Base-by-base conservation (phyloP, 768 basidiomycete genomes). In the Boletellus sp. region DNA sequence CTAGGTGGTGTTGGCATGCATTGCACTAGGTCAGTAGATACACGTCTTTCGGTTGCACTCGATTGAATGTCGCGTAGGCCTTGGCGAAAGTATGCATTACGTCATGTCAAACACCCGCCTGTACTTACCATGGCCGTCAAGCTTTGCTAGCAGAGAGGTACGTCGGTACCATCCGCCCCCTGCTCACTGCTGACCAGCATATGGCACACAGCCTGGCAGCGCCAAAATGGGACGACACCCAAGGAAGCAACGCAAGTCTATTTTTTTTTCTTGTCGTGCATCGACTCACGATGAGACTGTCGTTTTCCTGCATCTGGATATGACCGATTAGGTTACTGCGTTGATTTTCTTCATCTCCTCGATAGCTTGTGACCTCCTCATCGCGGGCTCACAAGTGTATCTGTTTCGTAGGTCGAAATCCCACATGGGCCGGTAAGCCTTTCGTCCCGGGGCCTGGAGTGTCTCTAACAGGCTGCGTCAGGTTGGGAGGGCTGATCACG, bases 141-240 rank as follows among this genome's bases (percentile, higher is more conserved):
- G 69, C 60, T 23, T 67, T 70, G 62, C 50, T 67, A 44, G 54
- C 44, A 44, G 63, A 72, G 50, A 72, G 58, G 70, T 70, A 47
- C 46, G 54, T 58, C 4, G 17, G 10, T 9, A 23, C 0, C 28
- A 0, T 24, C 4, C 1, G 40, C 33, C 9, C 33, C 33, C 17
- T 53, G 6, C 13, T 15, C n/a, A 4, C 17, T 7, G 13, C 32
- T 52, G 20, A 63, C 34, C 7, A 12, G 36, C 12, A 28, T 19
- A 6, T 7, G n/a, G 2, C 16, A 0, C 19, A 11, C n/a, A 71
- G 69, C 19, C 44, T 66, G 26, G 53, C 51, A 48, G 61, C 57
- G n/a, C 69, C 69, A 36, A 51, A 58, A 34, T 71, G 70, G 70
- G 53, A 67, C 51, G 60, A 57, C 42, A 63, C 69, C 17, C 56